A percentile compares a stretch with the other conserved stretches of the same genome.
phyloP scores from a whole-genome alignment of 2,329 filamentous ascomycete genomes.

The Ascochyta clinopodiicola region DNA sequence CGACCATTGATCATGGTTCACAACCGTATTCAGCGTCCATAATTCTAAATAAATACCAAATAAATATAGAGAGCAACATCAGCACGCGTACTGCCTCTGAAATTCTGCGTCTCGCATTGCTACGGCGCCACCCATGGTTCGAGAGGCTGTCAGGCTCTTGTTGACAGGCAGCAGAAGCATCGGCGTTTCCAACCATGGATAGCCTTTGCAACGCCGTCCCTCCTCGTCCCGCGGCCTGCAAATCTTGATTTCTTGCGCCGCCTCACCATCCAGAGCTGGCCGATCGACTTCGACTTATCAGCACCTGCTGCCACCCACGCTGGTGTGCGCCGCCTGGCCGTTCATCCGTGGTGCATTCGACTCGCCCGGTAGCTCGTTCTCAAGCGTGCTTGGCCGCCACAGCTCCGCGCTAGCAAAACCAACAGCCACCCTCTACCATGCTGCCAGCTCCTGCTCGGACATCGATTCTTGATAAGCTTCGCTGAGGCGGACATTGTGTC shows the following conservation, averaged over 20 bases:
- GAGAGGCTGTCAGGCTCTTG: conserved; percentile 9
- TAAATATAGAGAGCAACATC: no score
- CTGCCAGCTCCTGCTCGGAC: conserved; percentile 1
- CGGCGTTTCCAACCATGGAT: conserved; percentile 18
- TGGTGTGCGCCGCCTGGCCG: conserved; percentile 8
- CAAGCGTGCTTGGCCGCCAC: conserved; percentile 7
- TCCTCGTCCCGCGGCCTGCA: conserved; percentile 12
- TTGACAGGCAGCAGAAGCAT: conserved; percentile 15
- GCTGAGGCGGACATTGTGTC: conserved; percentile 8
- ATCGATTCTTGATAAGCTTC: conserved; percentile 5
- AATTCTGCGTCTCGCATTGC: neutral
- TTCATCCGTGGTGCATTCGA: conserved; percentile 11
- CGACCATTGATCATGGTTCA: no score
- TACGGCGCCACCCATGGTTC: conserved; percentile 9
- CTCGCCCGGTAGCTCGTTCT: conserved; percentile 3
- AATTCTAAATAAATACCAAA: no score
- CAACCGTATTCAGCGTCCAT: no score
- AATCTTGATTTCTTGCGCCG: conserved; percentile 17
- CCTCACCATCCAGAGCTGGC: conserved; percentile 10
- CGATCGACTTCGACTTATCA: neutral
- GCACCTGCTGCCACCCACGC: neutral
- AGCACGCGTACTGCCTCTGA: no score
- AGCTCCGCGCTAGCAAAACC: neutral
- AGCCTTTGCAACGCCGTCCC: conserved; percentile 6
- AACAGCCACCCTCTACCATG: neutral